Evolutionary conservation across 805 yeast species (phyloP).

Genomic region (Helenozyma baotianmanensis): DNA sequence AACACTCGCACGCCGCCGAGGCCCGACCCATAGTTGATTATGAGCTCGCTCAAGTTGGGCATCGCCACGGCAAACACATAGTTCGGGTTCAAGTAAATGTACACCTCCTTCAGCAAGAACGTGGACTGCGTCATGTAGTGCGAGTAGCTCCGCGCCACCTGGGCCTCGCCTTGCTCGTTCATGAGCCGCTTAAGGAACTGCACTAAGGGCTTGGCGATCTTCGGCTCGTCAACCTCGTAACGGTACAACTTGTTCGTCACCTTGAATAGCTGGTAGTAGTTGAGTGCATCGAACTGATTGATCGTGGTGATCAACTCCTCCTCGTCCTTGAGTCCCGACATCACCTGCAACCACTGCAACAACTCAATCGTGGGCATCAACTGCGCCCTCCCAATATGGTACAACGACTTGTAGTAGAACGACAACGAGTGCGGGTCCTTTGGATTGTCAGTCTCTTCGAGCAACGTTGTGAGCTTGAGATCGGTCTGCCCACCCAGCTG

Average conservation of each 20-base stretch:
- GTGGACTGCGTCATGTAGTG: slow-evolving; percentile 39
- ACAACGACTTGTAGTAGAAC: slow-evolving; percentile 62
- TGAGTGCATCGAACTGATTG: slow-evolving; percentile 51
- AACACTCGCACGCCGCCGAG: slow-evolving; percentile 54
- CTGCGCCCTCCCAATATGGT: slow-evolving; percentile 60
- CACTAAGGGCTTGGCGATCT: slow-evolving; percentile 43
- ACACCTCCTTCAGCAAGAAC: slow-evolving; percentile 35
- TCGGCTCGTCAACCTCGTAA: slow-evolving; percentile 77
- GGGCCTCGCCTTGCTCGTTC: slow-evolving; percentile 36
- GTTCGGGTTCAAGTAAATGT: slow-evolving; percentile 49
- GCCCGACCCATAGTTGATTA: slow-evolving; percentile 74
- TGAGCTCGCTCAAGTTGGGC: slow-evolving; percentile 71
- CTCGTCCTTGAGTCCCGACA: slow-evolving; percentile 64
- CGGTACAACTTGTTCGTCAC: slow-evolving; percentile 66
- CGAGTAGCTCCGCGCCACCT: slow-evolving; percentile 21
- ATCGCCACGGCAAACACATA: slow-evolving; percentile 53
- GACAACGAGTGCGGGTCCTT: slow-evolving; percentile 45
- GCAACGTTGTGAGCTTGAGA: slow-evolving; percentile 19
- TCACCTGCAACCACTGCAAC: slow-evolving; percentile 86
- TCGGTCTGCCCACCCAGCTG: no score
- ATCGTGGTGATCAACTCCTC: slow-evolving; percentile 56
- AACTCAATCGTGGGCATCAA: slow-evolving; percentile 72
- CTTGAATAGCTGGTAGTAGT: slow-evolving; percentile 66
- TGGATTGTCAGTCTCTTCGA: slow-evolving; percentile 16
- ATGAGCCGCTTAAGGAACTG: slow-evolving; percentile 28